Evolutionary conservation across 345 rosid species (phyloP), one percentile per base, ranked within the genome.

Genomic region (Noccaea caerulescens): DNA sequence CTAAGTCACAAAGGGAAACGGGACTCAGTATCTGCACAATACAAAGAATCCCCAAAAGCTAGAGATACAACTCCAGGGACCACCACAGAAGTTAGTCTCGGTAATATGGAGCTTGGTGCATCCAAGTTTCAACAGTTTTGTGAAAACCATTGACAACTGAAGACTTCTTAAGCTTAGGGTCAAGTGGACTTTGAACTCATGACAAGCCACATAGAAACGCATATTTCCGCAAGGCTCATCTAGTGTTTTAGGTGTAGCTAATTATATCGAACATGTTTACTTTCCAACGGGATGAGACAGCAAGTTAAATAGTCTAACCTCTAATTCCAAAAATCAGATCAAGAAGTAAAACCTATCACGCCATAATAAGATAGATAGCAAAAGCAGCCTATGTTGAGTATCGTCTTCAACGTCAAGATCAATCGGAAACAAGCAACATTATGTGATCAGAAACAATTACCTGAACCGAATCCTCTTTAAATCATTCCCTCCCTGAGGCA

Each of bases 381-480:
- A 60, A 60, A 50, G 18, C 58, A 46, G 44, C 12, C n/a, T 14
- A 5, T 9, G 27, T 41, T 33, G 45, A 41, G 13, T 11, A 41
- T 41, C 45, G 6, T 10, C 14, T 12, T 42, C 41, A 38, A 38
- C 7, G 41, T 38, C 41, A 38, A 38, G 69, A 32, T 18, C 10
- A 64, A 36, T 11, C 9, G 45, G 46, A 12, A 32, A 23, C n/a
- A 37, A 20, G 38, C 10, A n/a, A 37, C 46, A 68, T 0, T 25
- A 38, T 9, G 33, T 1, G n/a, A 3, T 43, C 8, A 61, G 46
- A 27, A 23, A 43, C 4, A 25, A 23, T 71, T 82, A 93, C 98
- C 97, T 93, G 86, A 93, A 93, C 32, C 89, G 92, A 69, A 93
- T 90, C 65, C 93, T 75, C 82, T 86, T 90, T 34, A 93, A 90